Base-by-base conservation (phyloP, 2,329 filamentous ascomycete species). In the Xylaria arbuscula region DNA sequence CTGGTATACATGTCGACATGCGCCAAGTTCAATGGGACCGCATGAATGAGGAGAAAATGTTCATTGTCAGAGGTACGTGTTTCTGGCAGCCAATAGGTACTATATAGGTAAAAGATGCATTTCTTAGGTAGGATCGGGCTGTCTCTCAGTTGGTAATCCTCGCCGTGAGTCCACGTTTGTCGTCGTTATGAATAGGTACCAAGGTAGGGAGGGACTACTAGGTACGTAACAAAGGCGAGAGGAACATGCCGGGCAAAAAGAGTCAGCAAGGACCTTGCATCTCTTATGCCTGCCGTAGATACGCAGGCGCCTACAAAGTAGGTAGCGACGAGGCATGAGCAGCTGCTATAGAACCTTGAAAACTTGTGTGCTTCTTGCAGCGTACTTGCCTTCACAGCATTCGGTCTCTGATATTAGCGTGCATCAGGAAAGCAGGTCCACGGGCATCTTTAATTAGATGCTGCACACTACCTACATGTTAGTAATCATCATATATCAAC, bases 31-130 rank as follows among this genome's bases (percentile, higher is more conserved):
- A 58, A 11, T 48, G 63, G 57, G 58, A 57, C 57, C 19, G 67
- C 69, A 69, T 70, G 17, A 65, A 71, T 47, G 54, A 48, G 53
- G 13, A 28, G 17, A 9, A 64, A 42, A 9, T 28, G 32, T 55
- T 62, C 55, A 60, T 64, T 66, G 51, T 68, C 38, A 59, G 42
- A 24, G 34, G 7, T 22, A 47, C 8, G 22, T 58, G 51, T 59
- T 40, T 28, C 40, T 38, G 45, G 42, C 34, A 61, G 38, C 48
- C 15, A 42, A 54, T 56, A 70, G 53, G 47, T 54, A 28, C 28
- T 28, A 28, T 28, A 28, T 28, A 59, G 53, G 10, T 69, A 66
- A 53, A 32, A 28, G 22, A 64, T 66, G 38, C 45, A 63, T 55
- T 62, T 63, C 22, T 66, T 64, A 63, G 67, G 56, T 50, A 36